Base-by-base conservation (phyloP, 2,329 filamentous ascomycete genomes). In the Hypoxylon sp. region DNA sequence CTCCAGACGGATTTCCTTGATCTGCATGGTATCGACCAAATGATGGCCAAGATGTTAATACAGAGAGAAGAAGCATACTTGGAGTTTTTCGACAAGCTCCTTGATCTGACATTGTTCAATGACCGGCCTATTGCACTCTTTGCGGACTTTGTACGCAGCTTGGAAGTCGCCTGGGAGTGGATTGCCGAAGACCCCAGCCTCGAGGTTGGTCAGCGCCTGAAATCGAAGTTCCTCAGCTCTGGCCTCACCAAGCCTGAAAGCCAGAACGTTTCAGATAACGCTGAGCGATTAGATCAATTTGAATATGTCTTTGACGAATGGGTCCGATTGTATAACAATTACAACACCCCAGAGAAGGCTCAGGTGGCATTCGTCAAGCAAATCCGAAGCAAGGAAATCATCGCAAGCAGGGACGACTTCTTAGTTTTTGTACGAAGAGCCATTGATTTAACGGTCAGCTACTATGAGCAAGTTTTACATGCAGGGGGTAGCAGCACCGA, bases 261-360 rank as follows among this genome's bases (percentile, higher is more conserved):
- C 79, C 85, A 60, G 79, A 85, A 84, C 30, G 88, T 86, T 21
- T 87, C 90, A 62, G 85, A 88, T 53, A 80, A 83, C 14, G 79
- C 82, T 41, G 84, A 87, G 32, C 90, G 90, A 72, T 89, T 90
- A 68, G 93, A 97, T 68, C 93, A 98, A 78, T 89, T 97, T 80
- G 93, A 97, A 73, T 98, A 99, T 77, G 87, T 98, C 19, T 98
- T 99, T 75, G 94, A 95, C 46, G 96, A 99, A 81, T 99, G 96
- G 96, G 88, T 95, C 28, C 90, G 91, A 65, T 86, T 98, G 6
- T 91, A 87, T 81, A 91, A 91, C 79, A 93, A 93, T 73, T 87
- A 89, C n/a, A 89, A 90, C 72, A 89, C 91, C 3, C 90, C 91
- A 3, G 91, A 93, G 68, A 92, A 91, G 75, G 87, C 90, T 0